phyloP scores from a whole-genome alignment of 345 rosid species.

The Camelina hispida region DNA sequence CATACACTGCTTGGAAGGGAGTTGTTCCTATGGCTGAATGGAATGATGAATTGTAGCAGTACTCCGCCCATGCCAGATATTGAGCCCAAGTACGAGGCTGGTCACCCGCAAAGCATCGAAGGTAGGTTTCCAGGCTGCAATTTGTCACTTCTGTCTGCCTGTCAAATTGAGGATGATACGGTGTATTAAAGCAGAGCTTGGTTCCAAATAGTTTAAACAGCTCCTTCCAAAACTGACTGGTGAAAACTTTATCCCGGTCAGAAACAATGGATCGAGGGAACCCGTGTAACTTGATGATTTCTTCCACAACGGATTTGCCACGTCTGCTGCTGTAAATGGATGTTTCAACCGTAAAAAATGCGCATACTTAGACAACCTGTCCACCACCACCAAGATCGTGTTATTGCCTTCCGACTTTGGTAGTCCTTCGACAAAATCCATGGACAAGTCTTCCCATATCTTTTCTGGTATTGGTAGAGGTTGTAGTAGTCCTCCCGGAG shows the following conservation, averaged over 20 bases:
- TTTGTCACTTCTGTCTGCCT: not conserved
- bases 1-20: not conserved
- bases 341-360: not conserved
- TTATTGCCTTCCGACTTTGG: slow-evolving; percentile 41
- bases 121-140: not conserved
- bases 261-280: not conserved
- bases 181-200: not conserved
- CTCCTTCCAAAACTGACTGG: not conserved
- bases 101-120: not conserved
- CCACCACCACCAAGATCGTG: not conserved
- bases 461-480: too few relatives aligned
- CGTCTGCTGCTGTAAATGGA: rapidly evolving
- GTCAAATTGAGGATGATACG: not conserved
- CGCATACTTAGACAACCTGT: not conserved
- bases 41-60: not conserved
- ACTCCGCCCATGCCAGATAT: not conserved
- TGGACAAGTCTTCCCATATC: too few relatives aligned
- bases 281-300: not conserved
- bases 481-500: too few relatives aligned
- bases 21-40: not conserved
- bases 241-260: not conserved
- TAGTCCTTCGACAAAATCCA: too few relatives aligned
- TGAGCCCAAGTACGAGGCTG: not conserved
- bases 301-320: not conserved
- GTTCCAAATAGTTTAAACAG: rapidly evolving